Evolutionary conservation across 768 basidiomycete genomes (phyloP).

Genomic region (Suillus bovinus): DNA sequence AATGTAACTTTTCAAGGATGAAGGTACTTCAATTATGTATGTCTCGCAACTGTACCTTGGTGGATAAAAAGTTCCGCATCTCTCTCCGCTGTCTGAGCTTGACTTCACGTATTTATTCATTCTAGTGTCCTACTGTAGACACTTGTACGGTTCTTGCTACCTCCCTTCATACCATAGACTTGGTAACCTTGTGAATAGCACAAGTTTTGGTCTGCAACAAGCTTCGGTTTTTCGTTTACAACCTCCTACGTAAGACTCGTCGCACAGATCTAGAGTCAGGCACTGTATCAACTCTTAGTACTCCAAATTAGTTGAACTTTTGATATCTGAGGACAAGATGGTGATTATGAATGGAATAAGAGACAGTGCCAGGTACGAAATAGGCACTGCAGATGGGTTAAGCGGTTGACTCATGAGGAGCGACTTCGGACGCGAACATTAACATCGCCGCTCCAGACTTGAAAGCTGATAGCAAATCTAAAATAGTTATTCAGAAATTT

Average conservation of each 20-base stretch:
- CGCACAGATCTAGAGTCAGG: background rate
- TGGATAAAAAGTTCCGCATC: too few species aligned
- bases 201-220: too few species aligned
- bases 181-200: background rate
- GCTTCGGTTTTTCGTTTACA: too few species aligned
- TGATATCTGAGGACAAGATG: too few species aligned
- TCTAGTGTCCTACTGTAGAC: background rate
- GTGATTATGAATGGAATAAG: background rate
- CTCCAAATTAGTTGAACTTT: too few species aligned
- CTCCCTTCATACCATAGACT: background rate
- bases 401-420: background rate
- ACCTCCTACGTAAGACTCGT: background rate
- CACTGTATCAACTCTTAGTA: too few species aligned
- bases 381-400: background rate
- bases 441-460: background rate
- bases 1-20: too few species aligned
- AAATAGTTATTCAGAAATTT: background rate
- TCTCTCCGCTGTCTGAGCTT: too few species aligned
- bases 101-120: too few species aligned
- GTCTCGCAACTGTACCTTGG: too few species aligned
- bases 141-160: too few species aligned
- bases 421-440: background rate
- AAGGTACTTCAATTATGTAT: too few species aligned
- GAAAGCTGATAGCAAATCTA: background rate
- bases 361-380: background rate